These are phyloP conservation scores for Nothophytophthora sp. DNA, from an alignment of 352 stramenopile species.

Conservation along the genomic window DNA sequence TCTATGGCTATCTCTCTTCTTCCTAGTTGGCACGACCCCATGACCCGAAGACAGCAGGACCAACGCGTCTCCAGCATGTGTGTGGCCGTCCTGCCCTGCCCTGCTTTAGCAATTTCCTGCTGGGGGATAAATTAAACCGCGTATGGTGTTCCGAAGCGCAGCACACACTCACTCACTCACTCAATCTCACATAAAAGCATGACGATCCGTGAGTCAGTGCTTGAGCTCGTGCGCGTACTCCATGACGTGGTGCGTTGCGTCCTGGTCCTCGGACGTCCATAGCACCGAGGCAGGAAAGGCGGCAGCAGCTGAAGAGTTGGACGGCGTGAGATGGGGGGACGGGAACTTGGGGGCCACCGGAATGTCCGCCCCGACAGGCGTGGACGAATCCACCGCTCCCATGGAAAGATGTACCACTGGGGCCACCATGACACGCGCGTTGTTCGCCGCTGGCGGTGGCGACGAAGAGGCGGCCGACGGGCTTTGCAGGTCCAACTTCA, in stretches of 20 bases:
- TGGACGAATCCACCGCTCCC: slow-evolving; percentile 24
- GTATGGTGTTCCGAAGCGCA: too few species aligned
- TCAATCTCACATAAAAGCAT: background rate
- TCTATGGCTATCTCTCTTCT: too few species aligned
- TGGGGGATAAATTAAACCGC: slow-evolving; percentile 32
- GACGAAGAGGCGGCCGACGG: slow-evolving; percentile 6
- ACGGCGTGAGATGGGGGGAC: slow-evolving; percentile 43
- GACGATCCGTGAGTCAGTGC: background rate
- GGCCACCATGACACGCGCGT: slow-evolving; percentile 10
- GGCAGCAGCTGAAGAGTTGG: slow-evolving; percentile 34
- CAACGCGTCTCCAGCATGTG: too few species aligned
- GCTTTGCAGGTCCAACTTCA: slow-evolving; percentile 52
- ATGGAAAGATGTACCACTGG: slow-evolving; percentile 20
- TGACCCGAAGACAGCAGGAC: too few species aligned
- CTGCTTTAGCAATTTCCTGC: background rate
- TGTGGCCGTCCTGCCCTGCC: too few species aligned
- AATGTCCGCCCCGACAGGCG: slow-evolving; percentile 16
- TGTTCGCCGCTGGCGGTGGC: slow-evolving; percentile 1
- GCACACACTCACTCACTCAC: too few species aligned
- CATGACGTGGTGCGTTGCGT: slow-evolving; percentile 3
- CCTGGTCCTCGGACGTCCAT: slow-evolving; percentile 41
- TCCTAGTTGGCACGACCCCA: too few species aligned
- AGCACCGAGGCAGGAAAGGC: slow-evolving; percentile 55
- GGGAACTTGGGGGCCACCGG: slow-evolving; percentile 30
- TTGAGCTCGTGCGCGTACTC: slow-evolving; percentile 20